Percentiles rank a stretch among this genome's conserved stretches.
Evolutionary conservation across 345 rosid genomes (phyloP).

Genomic region (Triadica sebifera): DNA sequence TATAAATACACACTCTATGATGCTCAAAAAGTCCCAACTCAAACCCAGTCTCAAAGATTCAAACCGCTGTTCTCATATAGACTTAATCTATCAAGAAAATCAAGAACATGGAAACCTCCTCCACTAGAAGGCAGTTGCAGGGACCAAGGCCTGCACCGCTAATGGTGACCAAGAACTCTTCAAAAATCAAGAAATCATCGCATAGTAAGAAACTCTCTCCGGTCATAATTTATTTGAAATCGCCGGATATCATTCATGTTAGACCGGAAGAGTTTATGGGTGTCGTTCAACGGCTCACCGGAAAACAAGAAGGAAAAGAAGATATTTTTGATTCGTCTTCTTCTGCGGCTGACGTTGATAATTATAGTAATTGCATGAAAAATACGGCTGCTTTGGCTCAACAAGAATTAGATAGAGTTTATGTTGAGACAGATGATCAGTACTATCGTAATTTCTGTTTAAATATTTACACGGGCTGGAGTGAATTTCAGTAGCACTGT

Average conservation of each 20-base stretch:
- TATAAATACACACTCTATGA: too few relatives aligned
- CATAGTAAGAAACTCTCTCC: slow-evolving; percentile 15
- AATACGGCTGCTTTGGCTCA: background rate
- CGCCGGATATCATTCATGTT: slow-evolving; percentile 46
- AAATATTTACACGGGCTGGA: background rate
- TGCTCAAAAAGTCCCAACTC: too few relatives aligned
- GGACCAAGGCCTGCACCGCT: slow-evolving; percentile 24
- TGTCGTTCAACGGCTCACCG: slow-evolving; percentile 48
- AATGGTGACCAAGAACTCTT: slow-evolving; percentile 18
- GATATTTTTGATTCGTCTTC: background rate
- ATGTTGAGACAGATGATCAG: background rate
- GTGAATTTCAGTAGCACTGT: background rate
- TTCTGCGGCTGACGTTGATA: background rate
- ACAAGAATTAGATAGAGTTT: background rate
- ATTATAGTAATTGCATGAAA: too few relatives aligned
- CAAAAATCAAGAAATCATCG: slow-evolving; percentile 13
- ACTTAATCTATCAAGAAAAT: background rate
- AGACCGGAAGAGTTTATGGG: slow-evolving; percentile 47
- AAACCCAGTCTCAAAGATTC: too few relatives aligned
- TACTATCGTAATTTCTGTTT: background rate
- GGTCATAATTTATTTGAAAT: slow-evolving; percentile 36
- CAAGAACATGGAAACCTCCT: background rate
- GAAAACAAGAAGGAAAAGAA: slow-evolving; percentile 17
- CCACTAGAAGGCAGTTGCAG: slow-evolving; percentile 4
- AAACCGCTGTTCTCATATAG: too few relatives aligned